These are phyloP conservation scores for Graphilbum fragrans DNA, from an alignment of 2,329 filamentous ascomycete genomes.

Conservation along the genomic window DNA sequence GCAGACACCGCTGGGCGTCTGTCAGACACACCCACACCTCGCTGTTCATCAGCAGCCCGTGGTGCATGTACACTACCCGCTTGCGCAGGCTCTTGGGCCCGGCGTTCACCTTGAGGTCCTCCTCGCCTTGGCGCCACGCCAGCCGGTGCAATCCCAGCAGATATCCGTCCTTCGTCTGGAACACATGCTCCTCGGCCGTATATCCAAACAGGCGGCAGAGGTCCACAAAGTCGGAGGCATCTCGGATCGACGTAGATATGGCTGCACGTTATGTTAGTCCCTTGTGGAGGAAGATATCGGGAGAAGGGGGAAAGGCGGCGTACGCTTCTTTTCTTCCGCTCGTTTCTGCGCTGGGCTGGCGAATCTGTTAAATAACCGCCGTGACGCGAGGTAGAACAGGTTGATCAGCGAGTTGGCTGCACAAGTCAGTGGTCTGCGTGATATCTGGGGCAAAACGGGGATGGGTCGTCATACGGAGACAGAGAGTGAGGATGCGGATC, in stretches of 20 bases:
- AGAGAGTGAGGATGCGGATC: conserved; percentile 76
- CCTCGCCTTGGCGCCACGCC: conserved; percentile 71
- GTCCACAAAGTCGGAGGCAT: conserved; percentile 85
- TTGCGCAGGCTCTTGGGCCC: conserved; percentile 59
- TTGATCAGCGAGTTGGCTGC: conserved; percentile 66
- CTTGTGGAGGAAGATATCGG: conserved; percentile 32
- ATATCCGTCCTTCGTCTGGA: conserved; percentile 90
- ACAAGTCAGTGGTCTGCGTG: neutral
- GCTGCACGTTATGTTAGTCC: conserved; percentile 25
- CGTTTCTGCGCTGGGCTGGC: conserved; percentile 58
- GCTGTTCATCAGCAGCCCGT: conserved; percentile 96
- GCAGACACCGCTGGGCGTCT: conserved; percentile 71
- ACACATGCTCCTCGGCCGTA: conserved; percentile 88
- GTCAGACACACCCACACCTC: conserved; percentile 96
- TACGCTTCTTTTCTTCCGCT: conserved; percentile 38
- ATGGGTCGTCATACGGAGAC: conserved; percentile 53
- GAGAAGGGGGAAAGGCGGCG: conserved; percentile 19
- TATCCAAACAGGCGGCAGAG: conserved; percentile 89
- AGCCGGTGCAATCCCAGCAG: conserved; percentile 81
- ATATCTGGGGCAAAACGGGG: neutral
- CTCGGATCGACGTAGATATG: conserved; percentile 64
- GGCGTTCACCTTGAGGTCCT: conserved; percentile 64
- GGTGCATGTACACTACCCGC: conserved; percentile 85
- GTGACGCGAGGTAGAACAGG: conserved; percentile 72
- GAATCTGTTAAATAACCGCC: conserved; percentile 69